Evolutionary conservation across 345 rosid species (phyloP).

Genomic region (Gossypium rotundifolium): DNA sequence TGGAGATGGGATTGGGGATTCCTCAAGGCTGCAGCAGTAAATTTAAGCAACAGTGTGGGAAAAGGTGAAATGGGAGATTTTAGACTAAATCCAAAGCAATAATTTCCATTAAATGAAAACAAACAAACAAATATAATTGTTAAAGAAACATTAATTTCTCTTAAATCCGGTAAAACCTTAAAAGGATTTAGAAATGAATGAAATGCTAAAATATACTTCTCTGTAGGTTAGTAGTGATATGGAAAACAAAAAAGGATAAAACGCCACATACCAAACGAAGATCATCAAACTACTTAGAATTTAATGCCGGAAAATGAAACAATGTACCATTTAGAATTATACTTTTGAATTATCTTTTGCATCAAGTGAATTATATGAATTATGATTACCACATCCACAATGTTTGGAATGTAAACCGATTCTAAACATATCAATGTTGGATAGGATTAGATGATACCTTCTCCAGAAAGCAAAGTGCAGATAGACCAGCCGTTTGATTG

Average conservation of each 20-base stretch:
- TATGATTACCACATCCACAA: neutral
- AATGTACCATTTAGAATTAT: neutral
- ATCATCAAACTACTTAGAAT: neutral
- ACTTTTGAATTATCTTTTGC: neutral
- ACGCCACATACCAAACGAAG: neutral
- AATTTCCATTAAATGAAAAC: neutral
- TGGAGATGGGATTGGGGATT: neutral
- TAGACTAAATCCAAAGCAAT: neutral
- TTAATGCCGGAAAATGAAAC: neutral
- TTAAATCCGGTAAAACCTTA: neutral
- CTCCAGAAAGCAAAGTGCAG: constrained; percentile 72
- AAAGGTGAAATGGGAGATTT: neutral
- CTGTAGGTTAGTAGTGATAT: neutral
- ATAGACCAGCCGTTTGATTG: constrained; percentile 69
- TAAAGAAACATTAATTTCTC: neutral
- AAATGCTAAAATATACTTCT: neutral
- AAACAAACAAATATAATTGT: neutral
- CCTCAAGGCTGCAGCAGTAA: neutral
- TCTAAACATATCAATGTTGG: neutral
- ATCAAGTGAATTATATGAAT: neutral
- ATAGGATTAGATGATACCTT: constrained; percentile 35
- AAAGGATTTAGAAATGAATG: too few species aligned
- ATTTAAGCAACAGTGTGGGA: neutral
- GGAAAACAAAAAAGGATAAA: neutral
- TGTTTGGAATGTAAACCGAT: neutral